Evolutionary conservation across 2,329 filamentous ascomycete species (phyloP), one percentile per base, ranked within the genome.

Genomic region (Mariannaea elegans): DNA sequence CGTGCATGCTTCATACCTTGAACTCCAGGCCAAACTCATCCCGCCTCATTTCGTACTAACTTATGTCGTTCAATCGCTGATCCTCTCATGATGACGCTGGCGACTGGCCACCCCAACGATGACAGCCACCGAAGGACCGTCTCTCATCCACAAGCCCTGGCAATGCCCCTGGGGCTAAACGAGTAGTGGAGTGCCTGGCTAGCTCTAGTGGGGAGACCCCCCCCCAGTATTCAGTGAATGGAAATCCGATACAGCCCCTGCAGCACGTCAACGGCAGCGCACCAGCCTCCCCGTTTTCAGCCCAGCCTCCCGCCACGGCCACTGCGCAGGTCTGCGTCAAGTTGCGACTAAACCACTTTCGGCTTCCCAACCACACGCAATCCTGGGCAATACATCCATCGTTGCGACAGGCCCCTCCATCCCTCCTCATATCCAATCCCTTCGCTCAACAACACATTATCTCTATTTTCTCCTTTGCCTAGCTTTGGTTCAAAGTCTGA

Each of bases 221-320:
- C 41, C 51, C 59, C 41, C 41, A 27, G 41, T 44, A 44, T 27
- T 44, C 41, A 44, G 41, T 44, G 41, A 19, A 27, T n/a, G 42
- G 47, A 51, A 47, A 52, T 55, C 32, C 60, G 58, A 59, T 61
- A 59, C 53, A 62, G 56, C 67, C 69, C 69, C 67, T 71, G 67
- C 57, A 65, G 58, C 62, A 65, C 50, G 64, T 39, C 51, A 65
- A 59, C 62, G 63, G 63, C 52, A 63, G 42, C 52, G 60, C 70
- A 60, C 73, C 73, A 76, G 73, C 71, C 71, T 67, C 73, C 69
- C 65, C 61, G 67, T 71, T 76, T 75, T 65, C 63, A 63, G 63
- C 67, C 65, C 68, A 72, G 69, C 64, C 69, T 68, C 67, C 67
- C 65, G 65, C 61, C 41, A 61, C 24, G 65, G 51, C 62, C 68